Base-by-base conservation (phyloP, 1,284 basidiomycete genomes). In the Cryptococcus sp. region DNA sequence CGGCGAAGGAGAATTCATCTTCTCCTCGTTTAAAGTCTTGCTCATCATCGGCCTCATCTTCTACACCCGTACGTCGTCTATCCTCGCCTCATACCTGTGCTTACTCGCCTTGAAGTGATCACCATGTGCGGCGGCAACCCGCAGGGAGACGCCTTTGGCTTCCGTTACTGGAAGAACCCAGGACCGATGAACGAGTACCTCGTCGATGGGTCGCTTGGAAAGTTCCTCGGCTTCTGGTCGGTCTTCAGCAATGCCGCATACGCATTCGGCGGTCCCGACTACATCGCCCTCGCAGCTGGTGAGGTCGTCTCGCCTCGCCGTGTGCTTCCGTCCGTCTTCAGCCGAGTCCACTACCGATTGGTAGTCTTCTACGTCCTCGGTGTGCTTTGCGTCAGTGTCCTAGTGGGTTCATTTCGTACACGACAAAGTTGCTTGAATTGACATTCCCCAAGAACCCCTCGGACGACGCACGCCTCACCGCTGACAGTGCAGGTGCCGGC, bases 1-100 rank as follows among this genome's bases (percentile, higher is more conserved):
- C 44, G 61, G 61, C 22, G 61, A 64, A 48, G 56, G 50, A 23
- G 58, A 60, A 49, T 64, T 64, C 48, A 60, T 52, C 47, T 60
- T 64, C 46, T 64, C 61, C 16, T 45, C 57, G 31, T 60, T 64
- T 52, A 64, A 64, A 22, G 49, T 60, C 31, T 22, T 60, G 7
- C 55, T 64, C 52, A 57, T 60, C 44, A 40, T 54, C 31, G 35
- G 44, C 19, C 25, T 48, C 17, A 16, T 53, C n/a, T 22, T 41
- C 22, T 15, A n/a, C 10, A 39, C 35, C 23, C 40, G 49, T 51
- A 23, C 35, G 49, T 51, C 81, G 80, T 35, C 59, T 89, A 47
- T 88, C 87, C 5, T 92, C 90, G 71, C 69, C 88, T 6, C 25
- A 25, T 25, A 25, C 25, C 25, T 25, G 25, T 3, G 25, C 25